Evolutionary conservation across 306 rosid genomes (phyloP).

Genomic region (Delonix regia): DNA sequence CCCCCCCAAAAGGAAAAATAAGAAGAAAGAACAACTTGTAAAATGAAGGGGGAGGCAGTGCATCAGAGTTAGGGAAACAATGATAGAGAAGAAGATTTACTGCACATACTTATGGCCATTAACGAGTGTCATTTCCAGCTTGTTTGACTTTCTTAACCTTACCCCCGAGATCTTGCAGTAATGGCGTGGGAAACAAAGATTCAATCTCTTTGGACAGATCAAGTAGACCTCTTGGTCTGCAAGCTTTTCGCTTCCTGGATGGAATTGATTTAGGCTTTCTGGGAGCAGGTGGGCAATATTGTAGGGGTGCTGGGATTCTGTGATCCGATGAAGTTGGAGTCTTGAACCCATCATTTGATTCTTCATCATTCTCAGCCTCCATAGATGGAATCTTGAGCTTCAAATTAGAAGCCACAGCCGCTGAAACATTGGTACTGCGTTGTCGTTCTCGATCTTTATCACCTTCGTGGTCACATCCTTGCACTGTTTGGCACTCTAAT

Average conservation of each 20-base stretch:
- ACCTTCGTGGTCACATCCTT: not conserved
- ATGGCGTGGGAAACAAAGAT: constrained; percentile 48
- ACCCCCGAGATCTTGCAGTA: constrained; percentile 46
- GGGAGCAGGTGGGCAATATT: constrained; percentile 78
- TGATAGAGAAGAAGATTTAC: not conserved
- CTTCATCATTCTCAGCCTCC: not conserved
- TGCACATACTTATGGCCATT: no score
- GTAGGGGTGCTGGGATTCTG: constrained; percentile 41
- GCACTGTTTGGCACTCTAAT: not conserved
- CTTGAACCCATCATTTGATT: constrained; percentile 45
- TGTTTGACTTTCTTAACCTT: constrained; percentile 51
- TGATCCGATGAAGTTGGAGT: constrained; percentile 71
- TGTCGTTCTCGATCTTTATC: not conserved
- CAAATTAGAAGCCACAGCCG: not conserved
- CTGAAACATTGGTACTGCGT: not conserved
- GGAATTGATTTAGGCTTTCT: constrained; percentile 51
- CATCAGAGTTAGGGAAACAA: not conserved
- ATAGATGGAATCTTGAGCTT: constrained; percentile 40
- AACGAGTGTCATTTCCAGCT: not conserved
- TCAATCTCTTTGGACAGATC: constrained; percentile 38
- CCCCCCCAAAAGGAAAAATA: not conserved
- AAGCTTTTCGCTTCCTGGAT: constrained; percentile 39
- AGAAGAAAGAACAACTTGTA: not conserved
- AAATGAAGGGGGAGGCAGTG: not conserved
- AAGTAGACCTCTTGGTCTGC: constrained; percentile 24